Base-by-base conservation (phyloP, 352 stramenopile genomes). In the Phytophthora idaei region DNA sequence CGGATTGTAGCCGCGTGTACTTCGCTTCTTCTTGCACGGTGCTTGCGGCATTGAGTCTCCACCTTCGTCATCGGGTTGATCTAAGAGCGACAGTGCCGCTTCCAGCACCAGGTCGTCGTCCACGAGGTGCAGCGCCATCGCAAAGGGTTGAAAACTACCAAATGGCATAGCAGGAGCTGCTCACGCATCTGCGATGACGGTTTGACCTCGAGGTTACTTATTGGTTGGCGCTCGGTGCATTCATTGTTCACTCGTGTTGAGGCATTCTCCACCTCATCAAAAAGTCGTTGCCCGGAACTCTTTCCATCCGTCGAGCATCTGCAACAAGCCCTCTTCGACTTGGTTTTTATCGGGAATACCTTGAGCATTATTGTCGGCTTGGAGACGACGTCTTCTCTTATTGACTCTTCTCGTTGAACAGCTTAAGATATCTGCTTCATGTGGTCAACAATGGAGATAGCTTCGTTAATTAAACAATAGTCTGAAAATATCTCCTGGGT, bases 31-130 rank as follows among this genome's bases (percentile, higher is more conserved):
- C 37, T 56, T 44, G 50, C 58, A 63, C 32, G 44, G 42, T 12
- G 32, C 15, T 36, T 9, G 28, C 42, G n/a, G 21, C n/a, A 36
- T 6, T 11, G 15, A 27, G 32, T 56, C 28, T 1, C 0, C 7
- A 1, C 15, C 42, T 31, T 44, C 17, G 37, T 12, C 49, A 27
- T 74, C 59, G 39, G 42, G 57, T 45, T 72, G 60, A 10, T 78
- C 71, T 32, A 78, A 45, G 41, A 78, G 56, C 37, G 71, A 73
- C 44, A 78, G 59, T 39, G 55, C 71, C 3, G 67, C 60, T 47
- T 60, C 57, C 37, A 73, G 31, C 28, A 78, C 49, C 31, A 52
- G 52, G 11, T 64, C 67, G 31, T 68, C 65, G 3, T 73, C 71
- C 21, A 69, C 68, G 9, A 73, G 66, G 17, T 66, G 27, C 37